Evolutionary conservation across 495 filamentous ascomycete species (phyloP).

Genomic region (Extremus antarcticus): DNA sequence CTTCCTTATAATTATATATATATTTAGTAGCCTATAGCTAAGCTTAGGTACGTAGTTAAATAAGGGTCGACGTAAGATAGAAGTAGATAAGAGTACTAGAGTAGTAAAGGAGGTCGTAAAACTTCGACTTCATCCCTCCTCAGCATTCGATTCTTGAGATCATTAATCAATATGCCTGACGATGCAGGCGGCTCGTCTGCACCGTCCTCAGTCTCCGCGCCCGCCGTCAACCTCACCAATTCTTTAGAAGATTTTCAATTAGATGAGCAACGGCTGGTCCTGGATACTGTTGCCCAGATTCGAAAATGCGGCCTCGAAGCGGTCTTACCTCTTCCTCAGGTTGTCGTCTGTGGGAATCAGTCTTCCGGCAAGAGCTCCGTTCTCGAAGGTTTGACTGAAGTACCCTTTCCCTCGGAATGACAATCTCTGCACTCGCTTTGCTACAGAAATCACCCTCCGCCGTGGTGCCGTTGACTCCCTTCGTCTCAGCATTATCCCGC

Average conservation of each 20-base stretch:
- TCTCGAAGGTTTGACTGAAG: slow-evolving; percentile 59
- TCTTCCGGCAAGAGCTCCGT: slow-evolving; percentile 66
- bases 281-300: slow-evolving; percentile 49
- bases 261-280: slow-evolving; percentile 27
- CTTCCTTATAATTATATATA: no score
- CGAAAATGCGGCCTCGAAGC: slow-evolving; percentile 44
- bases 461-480: slow-evolving; percentile 23
- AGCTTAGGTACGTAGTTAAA: no score
- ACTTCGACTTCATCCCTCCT: no score
- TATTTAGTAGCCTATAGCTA: no score
- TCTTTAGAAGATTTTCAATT: slow-evolving; percentile 26
- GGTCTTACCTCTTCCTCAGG: slow-evolving; percentile 52
- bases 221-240: neutral
- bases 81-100: no score
- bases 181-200: neutral
- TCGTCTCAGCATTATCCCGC: slow-evolving; percentile 25
- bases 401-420: slow-evolving; percentile 57
- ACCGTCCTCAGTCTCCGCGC: neutral
- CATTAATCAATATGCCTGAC: slow-evolving; percentile 1
- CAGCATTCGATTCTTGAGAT: no score
- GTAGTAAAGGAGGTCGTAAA: no score
- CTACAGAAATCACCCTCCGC: slow-evolving; percentile 50
- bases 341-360: slow-evolving; percentile 66
- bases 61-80: no score
- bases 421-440: slow-evolving; percentile 55